Evolutionary conservation across 2,329 filamentous ascomycete genomes (phyloP), one percentile per base, ranked within the genome.

Genomic region (Aspergillus udagawae): DNA sequence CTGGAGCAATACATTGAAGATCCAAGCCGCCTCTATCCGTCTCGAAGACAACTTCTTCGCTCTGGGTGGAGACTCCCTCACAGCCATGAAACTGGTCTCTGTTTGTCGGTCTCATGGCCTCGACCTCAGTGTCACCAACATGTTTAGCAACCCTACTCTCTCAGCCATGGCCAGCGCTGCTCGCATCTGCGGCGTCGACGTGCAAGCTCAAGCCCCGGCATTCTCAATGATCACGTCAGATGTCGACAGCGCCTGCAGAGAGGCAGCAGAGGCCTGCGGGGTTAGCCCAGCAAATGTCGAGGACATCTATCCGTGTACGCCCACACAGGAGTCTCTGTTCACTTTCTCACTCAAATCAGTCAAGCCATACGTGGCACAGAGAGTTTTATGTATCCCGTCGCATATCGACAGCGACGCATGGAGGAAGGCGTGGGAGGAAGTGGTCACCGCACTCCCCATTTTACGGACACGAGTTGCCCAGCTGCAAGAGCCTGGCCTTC

Each of bases 391-490:
- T 4, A 72, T 81, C 7, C 71, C 74, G 0, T 51, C 57, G 0
- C 52, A 70, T n/a, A 64, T 79, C 4, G 65, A 72, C 14, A 27
- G 77, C 3, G 64, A 66, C 12, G 67, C 68, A 7, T 77, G 78
- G 70, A 76, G 74, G 54, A 64, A 67, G 4, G 76, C 79, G 3
- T 82, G 79, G 78, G 70, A 78, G 50, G 66, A 67, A 6, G 73
- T 76, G 2, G 71, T 79, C 2, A 57, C 70, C 17, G 68, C 71
- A 47, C 71, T 68, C 44, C 75, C 77, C 27, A 79, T 82, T 27
- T 66, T 82, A 28, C 77, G 80, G 20, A 81, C 78, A 7, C 73
- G 77, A 7, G 60, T 78, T n/a, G 71, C 72, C 21, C 72, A 75
- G 32, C 64, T 74, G 29, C 65, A 69, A n/a, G 61, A 69, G 5